A percentile compares a stretch with the other conserved stretches of the same genome.
Conservation (phyloP, 2,329 filamentous ascomycete genomes). For the Colletotrichum horii region DNA sequence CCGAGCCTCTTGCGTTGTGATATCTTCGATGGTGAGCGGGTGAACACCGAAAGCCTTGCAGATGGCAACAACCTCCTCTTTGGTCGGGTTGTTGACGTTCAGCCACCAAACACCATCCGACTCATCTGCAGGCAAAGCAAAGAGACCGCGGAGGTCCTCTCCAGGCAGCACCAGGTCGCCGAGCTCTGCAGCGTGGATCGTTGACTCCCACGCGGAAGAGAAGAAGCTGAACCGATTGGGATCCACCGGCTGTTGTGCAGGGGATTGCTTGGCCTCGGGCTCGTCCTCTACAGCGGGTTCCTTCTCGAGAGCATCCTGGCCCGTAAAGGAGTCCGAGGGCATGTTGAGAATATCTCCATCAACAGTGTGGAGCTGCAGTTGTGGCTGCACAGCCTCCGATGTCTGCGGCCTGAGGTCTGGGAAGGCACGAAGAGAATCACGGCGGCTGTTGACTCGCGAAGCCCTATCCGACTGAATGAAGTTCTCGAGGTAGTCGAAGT, state of each 20-base stretch:
- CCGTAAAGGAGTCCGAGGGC: constrained; percentile 49
- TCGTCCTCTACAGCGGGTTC: constrained; percentile 36
- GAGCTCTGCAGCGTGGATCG: constrained; percentile 88
- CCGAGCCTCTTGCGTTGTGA: constrained; percentile 90
- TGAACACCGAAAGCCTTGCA: constrained; percentile 96
- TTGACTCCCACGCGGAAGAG: constrained; percentile 91
- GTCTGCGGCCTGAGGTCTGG: constrained; percentile 60
- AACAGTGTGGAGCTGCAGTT: constrained; percentile 49
- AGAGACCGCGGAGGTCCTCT: constrained; percentile 88
- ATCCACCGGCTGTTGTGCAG: constrained; percentile 50
- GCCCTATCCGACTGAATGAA: constrained; percentile 74
- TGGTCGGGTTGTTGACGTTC: constrained; percentile 88
- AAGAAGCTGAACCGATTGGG: constrained; percentile 94
- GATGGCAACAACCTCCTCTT: constrained; percentile 85
- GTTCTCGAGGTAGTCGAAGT: constrained; percentile 93
- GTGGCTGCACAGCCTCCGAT: constrained; percentile 27
- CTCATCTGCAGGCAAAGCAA: constrained; percentile 68
- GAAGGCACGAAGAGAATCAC: constrained; percentile 59
- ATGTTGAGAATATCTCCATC: constrained; percentile 65
- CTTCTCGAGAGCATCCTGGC: constrained; percentile 52
- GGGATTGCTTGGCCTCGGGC: constrained; percentile 27
- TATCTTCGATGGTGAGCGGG: constrained; percentile 94
- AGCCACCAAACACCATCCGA: constrained; percentile 96
- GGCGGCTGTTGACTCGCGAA: constrained; percentile 54
- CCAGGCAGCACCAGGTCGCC: constrained; percentile 88